These are phyloP conservation scores for Colletotrichum sp. DNA, from an alignment of 2,329 filamentous ascomycete species.

Conservation along the genomic window DNA sequence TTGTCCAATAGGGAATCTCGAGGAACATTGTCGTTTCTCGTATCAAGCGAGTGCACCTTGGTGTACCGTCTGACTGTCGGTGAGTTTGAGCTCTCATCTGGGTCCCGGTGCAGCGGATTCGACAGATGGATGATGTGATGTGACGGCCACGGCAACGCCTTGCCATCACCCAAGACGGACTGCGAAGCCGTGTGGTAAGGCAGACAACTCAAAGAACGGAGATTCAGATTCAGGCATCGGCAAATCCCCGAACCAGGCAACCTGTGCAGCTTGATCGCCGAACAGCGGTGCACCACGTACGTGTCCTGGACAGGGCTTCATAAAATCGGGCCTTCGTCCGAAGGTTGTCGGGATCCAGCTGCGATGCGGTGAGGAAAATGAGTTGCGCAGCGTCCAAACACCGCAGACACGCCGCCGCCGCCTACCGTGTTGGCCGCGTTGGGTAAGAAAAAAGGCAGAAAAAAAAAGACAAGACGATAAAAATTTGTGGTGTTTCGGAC, in stretches of 20 bases:
- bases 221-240: neutral
- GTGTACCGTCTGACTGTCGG: slow-evolving; percentile 1
- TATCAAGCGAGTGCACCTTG: neutral
- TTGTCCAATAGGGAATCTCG: neutral
- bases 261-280: neutral
- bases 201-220: neutral
- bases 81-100: neutral
- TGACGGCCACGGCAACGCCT: neutral
- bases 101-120: neutral
- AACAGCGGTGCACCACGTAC: slow-evolving; percentile 6
- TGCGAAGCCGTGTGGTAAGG: neutral
- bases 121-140: neutral
- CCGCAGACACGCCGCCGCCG: neutral
- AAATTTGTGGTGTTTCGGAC: neutral
- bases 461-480: neutral
- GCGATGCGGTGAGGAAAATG: neutral
- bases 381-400: neutral
- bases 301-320: neutral
- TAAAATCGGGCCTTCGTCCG: slow-evolving; percentile 14
- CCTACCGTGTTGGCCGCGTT: neutral
- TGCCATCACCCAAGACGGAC: neutral
- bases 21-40: neutral
- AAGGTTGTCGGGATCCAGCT: slow-evolving; percentile 4
- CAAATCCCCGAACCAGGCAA: neutral
- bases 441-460: neutral